Conservation (phyloP, 2,329 filamentous ascomycete genomes). For the Hypoxylon sp. region DNA sequence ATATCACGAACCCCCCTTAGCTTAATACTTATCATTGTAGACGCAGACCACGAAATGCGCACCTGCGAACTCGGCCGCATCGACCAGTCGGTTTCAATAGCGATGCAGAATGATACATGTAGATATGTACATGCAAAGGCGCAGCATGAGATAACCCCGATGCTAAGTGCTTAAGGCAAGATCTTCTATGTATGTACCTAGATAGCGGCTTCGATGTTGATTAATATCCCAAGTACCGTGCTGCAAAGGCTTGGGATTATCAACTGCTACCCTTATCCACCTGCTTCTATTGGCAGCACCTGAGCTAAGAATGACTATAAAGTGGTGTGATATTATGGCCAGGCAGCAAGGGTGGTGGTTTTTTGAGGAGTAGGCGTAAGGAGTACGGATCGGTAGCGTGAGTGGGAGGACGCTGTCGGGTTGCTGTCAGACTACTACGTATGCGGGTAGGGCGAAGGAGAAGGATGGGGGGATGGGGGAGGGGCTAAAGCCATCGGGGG, state of each 20-base stretch:
- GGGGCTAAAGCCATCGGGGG: neutral
- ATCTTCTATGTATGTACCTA: neutral
- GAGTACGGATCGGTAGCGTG: slow-evolving; percentile 4
- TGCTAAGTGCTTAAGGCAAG: slow-evolving; percentile 7
- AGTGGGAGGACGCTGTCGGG: neutral
- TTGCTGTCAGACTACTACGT: slow-evolving; percentile 1
- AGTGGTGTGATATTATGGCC: slow-evolving; percentile 38
- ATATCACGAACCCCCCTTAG: neutral
- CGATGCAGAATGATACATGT: slow-evolving; percentile 3
- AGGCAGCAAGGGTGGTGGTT: slow-evolving; percentile 20
- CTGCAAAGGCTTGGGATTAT: slow-evolving; percentile 8
- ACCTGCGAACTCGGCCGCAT: slow-evolving; percentile 11
- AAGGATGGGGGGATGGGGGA: neutral
- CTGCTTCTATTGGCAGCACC: slow-evolving; percentile 22
- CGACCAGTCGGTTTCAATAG: slow-evolving; percentile 21
- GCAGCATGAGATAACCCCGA: neutral
- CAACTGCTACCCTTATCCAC: slow-evolving; percentile 22
- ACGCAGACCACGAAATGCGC: slow-evolving; percentile 10
- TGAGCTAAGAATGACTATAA: slow-evolving; percentile 19
- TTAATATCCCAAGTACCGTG: neutral
- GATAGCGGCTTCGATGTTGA: neutral
- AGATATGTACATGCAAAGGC: neutral
- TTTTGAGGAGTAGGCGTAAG: slow-evolving; percentile 13
- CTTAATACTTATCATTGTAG: slow-evolving; percentile 15
- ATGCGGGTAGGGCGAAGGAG: neutral